Evolutionary conservation across 148 eudicot genomes (phyloP).

Genomic region (Camellia granthamiana): DNA sequence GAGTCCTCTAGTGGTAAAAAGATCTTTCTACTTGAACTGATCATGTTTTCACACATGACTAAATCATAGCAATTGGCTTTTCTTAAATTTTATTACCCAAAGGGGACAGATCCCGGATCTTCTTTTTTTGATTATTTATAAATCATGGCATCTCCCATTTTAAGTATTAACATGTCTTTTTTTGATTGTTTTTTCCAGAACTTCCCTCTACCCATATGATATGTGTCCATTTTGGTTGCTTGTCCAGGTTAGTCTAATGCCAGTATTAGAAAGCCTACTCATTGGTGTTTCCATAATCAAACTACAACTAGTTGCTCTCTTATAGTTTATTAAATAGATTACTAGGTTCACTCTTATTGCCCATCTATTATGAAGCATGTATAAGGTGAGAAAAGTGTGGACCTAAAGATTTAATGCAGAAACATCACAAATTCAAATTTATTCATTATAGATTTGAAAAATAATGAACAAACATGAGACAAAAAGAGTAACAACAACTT

Average conservation of each 20-base stretch:
- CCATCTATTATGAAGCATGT: background rate
- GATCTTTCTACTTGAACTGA: background rate
- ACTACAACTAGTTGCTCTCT: background rate
- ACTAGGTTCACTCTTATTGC: background rate
- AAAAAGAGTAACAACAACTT: background rate
- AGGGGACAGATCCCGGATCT: background rate
- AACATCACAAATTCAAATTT: background rate
- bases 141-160: slow-evolving; percentile 1
- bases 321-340: background rate
- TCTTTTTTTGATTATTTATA: background rate
- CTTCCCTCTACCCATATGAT: background rate
- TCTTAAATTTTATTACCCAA: background rate
- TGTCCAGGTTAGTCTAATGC: background rate
- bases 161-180: background rate
- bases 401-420: too few relatives aligned
- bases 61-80: background rate
- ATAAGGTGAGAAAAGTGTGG: background rate
- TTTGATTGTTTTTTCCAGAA: background rate
- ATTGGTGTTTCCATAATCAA: background rate
- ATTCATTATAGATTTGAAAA: background rate
- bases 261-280: background rate
- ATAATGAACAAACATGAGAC: background rate
- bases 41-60: background rate
- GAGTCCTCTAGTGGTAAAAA: background rate
- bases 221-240: background rate